Base-by-base conservation (phyloP, 2,329 filamentous ascomycete species). In the Epichloe hybrida region DNA sequence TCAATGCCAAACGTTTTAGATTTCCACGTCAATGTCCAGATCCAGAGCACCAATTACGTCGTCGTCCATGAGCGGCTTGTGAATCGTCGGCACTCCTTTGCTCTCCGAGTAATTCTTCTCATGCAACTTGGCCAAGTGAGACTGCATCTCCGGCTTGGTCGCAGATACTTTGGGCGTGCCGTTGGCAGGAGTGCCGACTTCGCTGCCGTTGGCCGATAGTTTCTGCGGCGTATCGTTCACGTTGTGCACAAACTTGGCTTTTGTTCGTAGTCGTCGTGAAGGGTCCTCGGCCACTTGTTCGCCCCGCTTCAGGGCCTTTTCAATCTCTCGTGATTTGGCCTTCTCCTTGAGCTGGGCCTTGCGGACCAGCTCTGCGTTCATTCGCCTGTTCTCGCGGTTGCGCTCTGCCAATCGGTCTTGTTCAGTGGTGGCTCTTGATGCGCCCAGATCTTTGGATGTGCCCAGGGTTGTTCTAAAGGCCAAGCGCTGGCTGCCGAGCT, bases 11-110 rank as follows among this genome's bases (percentile, higher is more conserved):
- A 31, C 9, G 9, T 31, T 31, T n/a, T 20, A 88, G 58, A 95
- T 88, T 58, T 95, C 89, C 59, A 95, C 83, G 59, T 97, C 91
- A 64, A 97, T 88, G 31, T 88, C 91, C 59, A 97, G 70, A 64
- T 97, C 93, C 72, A 97, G 72, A 27, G 82, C 78, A 1, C 85
- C 89, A 66, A 97, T 91, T 51, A 96, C 85, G 62, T 97, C 93
- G 62, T 97, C 93, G 55, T 95, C 90, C 73, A 86, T 84, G 52
- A 89, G 78, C 34, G 84, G 83, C 68, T 86, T 83, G 61, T 91
- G 86, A 46, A 88, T 85, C 12, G 81, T 81, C 3, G 80, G 76
- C 53, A 83, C 67, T 12, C 77, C 77, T 59, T 77, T 80, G 67
- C 77, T 80, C 57, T 81, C 75, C 52, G 67, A 67, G 54, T 71